These are phyloP conservation scores for Neospora caninum DNA, from an alignment of 169 alveolate genomes.

Conservation along the genomic window DNA sequence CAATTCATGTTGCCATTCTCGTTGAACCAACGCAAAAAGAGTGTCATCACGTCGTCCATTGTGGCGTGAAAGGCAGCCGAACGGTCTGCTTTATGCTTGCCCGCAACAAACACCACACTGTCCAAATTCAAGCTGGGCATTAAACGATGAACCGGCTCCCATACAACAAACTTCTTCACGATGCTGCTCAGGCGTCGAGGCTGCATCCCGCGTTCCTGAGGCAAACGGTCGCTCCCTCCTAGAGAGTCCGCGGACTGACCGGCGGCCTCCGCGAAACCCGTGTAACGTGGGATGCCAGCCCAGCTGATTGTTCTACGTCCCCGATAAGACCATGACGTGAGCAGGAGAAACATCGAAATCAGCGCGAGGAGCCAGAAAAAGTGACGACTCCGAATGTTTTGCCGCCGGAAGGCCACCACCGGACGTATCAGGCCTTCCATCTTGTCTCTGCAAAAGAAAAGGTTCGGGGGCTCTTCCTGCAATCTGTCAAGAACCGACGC, in stretches of 20 bases:
- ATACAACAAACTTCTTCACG: neutral
- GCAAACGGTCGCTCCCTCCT: neutral
- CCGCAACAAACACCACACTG: slow-evolving; percentile 32
- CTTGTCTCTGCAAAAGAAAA: too few relatives aligned
- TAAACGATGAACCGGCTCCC: slow-evolving; percentile 10
- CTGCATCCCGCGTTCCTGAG: neutral
- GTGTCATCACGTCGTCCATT: slow-evolving; percentile 43
- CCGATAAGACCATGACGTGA: neutral
- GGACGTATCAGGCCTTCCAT: too few relatives aligned
- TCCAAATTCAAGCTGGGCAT: slow-evolving; percentile 41
- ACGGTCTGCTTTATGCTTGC: slow-evolving; percentile 9
- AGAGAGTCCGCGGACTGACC: neutral
- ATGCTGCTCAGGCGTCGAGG: slow-evolving; percentile 29
- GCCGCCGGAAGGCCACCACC: too few relatives aligned
- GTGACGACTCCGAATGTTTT: too few relatives aligned
- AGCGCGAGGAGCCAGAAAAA: too few relatives aligned
- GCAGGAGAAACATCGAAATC: neutral
- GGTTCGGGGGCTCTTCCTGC: too few relatives aligned
- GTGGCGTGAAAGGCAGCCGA: slow-evolving; percentile 38
- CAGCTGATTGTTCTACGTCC: neutral
- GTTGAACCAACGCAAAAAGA: slow-evolving; percentile 39
- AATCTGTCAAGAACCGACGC: too few relatives aligned
- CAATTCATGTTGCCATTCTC: neutral
- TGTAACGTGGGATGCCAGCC: neutral
- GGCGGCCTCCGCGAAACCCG: neutral